Percentiles rank a stretch among this genome's conserved stretches.
phyloP scores from a whole-genome alignment of 2,329 filamentous ascomycete genomes.

The Neonectria ditissima region DNA sequence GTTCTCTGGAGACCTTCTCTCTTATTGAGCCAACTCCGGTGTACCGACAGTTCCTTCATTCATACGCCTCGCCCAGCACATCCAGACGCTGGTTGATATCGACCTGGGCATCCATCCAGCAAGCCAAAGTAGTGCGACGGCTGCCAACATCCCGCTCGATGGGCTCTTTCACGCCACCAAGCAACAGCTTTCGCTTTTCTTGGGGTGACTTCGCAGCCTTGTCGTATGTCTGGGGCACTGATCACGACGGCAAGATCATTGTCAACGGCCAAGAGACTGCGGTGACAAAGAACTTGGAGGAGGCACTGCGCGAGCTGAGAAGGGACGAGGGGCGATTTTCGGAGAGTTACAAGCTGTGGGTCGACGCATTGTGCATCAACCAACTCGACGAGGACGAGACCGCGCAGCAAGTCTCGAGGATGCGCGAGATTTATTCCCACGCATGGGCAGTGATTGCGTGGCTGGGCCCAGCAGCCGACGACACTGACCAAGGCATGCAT shows the following conservation, averaged over 20 bases:
- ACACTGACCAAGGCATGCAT: conserved; percentile 19
- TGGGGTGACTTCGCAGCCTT: conserved; percentile 27
- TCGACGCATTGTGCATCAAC: conserved; percentile 28
- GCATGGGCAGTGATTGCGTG: conserved; percentile 26
- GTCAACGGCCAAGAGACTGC: conserved; percentile 19
- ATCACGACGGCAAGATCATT: conserved; percentile 18
- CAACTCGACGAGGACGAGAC: conserved; percentile 20
- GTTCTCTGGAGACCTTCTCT: conserved; percentile 21
- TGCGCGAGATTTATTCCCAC: conserved; percentile 26
- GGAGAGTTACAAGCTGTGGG: conserved; percentile 20
- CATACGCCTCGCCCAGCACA: conserved; percentile 10
- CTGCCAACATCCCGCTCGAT: conserved; percentile 12
- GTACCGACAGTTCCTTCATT: conserved; percentile 16
- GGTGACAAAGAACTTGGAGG: conserved; percentile 26
- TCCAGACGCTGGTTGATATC: conserved; percentile 20
- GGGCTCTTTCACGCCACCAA: conserved; percentile 15
- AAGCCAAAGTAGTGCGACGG: conserved; percentile 12
- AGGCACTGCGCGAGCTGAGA: conserved; percentile 16
- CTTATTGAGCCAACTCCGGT: conserved; percentile 12
- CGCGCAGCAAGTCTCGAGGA: conserved; percentile 20
- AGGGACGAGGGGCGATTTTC: conserved; percentile 14
- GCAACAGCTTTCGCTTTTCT: conserved; percentile 12
- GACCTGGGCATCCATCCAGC: conserved; percentile 21
- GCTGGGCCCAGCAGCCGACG: conserved; percentile 21
- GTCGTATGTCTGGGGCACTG: conserved; percentile 24